Evolutionary conservation across 768 basidiomycete species (phyloP).

Genomic region (Gloeophyllum trabeum): DNA sequence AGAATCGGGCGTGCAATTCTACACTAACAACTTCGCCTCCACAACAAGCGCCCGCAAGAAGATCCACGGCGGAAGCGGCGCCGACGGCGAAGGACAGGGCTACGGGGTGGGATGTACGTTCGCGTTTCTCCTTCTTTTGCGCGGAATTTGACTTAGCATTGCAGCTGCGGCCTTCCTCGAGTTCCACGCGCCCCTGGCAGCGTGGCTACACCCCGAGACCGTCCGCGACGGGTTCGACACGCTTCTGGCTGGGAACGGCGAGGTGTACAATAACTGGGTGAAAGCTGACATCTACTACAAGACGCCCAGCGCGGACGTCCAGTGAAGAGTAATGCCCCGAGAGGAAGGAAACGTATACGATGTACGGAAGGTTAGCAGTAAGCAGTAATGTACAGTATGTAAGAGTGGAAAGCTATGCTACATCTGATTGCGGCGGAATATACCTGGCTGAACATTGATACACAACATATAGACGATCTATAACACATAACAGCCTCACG

Average conservation of each 20-base stretch:
- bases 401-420: no score
- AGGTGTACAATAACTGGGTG: constrained; percentile 18
- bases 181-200: constrained; percentile 45
- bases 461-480: no score
- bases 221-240: constrained; percentile 11
- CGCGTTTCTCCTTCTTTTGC: background rate
- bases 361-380: no score
- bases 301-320: background rate
- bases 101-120: constrained; percentile 47
- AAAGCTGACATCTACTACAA: background rate
- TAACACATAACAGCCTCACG: constrained; percentile 6
- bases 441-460: no score
- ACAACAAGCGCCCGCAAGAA: constrained; percentile 49
- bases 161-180: constrained; percentile 56
- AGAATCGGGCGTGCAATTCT: constrained; percentile 74
- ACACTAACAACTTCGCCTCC: constrained; percentile 46
- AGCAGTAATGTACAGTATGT: no score
- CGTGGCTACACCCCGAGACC: constrained; percentile 14
- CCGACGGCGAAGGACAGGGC: constrained; percentile 38
- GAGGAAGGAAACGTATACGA: no score
- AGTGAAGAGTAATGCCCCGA: no score
- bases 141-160: constrained; percentile 2
- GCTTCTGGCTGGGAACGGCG: constrained; percentile 11
- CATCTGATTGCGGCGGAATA: no score
- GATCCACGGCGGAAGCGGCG: constrained; percentile 67